Evolutionary conservation across 768 basidiomycete species (phyloP), one percentile per base, ranked within the genome.

Genomic region (Podaxis pistillaris): DNA sequence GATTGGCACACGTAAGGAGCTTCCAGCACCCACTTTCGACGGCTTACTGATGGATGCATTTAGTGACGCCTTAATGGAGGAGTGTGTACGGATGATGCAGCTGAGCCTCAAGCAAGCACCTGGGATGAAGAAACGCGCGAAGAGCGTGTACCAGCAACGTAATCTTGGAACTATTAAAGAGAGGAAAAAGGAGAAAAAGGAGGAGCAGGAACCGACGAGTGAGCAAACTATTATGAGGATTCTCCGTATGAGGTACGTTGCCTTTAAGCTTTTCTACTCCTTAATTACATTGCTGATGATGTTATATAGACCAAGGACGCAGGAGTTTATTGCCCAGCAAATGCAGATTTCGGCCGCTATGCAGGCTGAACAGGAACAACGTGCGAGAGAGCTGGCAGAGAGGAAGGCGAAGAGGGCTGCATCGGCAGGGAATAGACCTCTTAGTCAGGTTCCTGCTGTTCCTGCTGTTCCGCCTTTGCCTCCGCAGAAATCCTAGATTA

Each of bases 141-240:
- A 98, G 83, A 94, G 93, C 64, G 91, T 99, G 19, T 92, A 94
- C 66, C 80, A 87, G 12, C 95, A 96, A 69, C 87, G 94, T 54
- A 99, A 98, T 73, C 84, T 98, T 5, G 96, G 96, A 11, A 99
- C 97, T 6, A 98, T 99, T 73, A 89, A 89, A 74, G 87, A 95
- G 68, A 85, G 94, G 65, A 98, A 98, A 82, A 87, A 87, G 73
- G 93, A 96, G 79, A 95, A 96, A 81, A 84, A 87, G 71, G 81
- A 93, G 68, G 88, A 93, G 74, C 87, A 89, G 63, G 88, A 91
- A 62, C 81, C 83, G 2, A 84, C 86, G 12, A 87, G 87, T 62
- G 93, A 91, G 56, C 94, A 98, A 76, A 94, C 90, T 40, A 97
- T 98, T 63, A 86, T 99, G 81, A 82, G 94, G 62, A 96, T 99